Evolutionary conservation across 805 yeast genomes (phyloP).

Genomic region (Peterozyma xylosa): DNA sequence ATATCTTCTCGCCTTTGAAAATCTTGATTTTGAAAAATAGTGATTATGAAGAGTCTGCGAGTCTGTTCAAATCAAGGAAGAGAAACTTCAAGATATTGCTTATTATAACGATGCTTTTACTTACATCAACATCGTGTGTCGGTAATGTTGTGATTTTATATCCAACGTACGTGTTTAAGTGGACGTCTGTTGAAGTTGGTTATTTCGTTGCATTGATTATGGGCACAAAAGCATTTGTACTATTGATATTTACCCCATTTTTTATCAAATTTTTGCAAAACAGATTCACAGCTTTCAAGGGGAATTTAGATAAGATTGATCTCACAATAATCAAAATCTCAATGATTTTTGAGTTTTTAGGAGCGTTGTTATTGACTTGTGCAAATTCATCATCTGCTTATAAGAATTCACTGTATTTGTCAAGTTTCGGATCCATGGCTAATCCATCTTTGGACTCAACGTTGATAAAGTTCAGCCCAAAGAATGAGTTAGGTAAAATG

Average conservation of each 20-base stretch:
- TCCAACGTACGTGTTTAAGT: constrained; percentile 36
- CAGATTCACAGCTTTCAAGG: constrained; percentile 13
- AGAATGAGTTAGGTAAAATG: constrained; percentile 56
- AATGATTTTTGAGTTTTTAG: constrained; percentile 29
- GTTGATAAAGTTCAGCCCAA: constrained; percentile 53
- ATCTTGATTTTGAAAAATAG: constrained; percentile 46
- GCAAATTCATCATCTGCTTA: constrained; percentile 23
- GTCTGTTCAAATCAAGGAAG: constrained; percentile 17
- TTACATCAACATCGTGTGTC: constrained; percentile 25
- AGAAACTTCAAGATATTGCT: constrained; percentile 38
- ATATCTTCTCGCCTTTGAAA: constrained; percentile 39
- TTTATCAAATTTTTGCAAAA: constrained; percentile 25
- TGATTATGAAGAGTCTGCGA: constrained; percentile 15
- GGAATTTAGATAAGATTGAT: constrained; percentile 14
- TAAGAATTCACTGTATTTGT: constrained; percentile 25
- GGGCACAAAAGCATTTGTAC: constrained; percentile 32
- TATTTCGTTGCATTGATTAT: constrained; percentile 42
- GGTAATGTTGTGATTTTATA: constrained; percentile 35
- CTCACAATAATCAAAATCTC: constrained; percentile 18
- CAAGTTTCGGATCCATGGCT: constrained; percentile 40
- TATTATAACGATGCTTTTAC: constrained; percentile 25
- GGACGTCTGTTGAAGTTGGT: constrained; percentile 45
- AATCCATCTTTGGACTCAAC: constrained; percentile 56
- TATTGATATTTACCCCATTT: constrained; percentile 39
- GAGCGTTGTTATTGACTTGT: constrained; percentile 26